Evolutionary conservation across 2,329 filamentous ascomycete species (phyloP).

Genomic region (Alternaria tenuissima): DNA sequence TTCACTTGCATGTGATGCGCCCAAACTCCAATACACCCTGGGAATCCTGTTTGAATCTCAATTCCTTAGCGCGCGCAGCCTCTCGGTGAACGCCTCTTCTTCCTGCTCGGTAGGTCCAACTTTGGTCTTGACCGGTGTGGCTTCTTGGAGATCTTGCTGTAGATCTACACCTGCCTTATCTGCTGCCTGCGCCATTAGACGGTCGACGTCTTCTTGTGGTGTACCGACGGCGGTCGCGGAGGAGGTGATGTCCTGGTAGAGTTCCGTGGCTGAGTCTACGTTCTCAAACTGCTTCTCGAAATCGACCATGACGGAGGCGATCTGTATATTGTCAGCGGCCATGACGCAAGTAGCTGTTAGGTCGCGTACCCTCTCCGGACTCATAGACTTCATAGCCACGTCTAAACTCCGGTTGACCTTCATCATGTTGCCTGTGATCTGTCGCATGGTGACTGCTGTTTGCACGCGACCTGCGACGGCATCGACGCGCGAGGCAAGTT

Average conservation of each 20-base stretch:
- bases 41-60: slow-evolving; percentile 14
- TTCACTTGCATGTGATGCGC: slow-evolving; percentile 6
- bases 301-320: slow-evolving; percentile 71
- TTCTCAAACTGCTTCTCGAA: slow-evolving; percentile 67
- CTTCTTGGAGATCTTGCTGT: slow-evolving; percentile 73
- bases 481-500: slow-evolving; percentile 66
- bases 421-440: slow-evolving; percentile 68
- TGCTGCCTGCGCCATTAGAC: slow-evolving; percentile 82
- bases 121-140: slow-evolving; percentile 64
- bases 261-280: slow-evolving; percentile 64
- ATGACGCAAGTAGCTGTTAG: neutral
- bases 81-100: slow-evolving; percentile 74
- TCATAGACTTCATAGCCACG: slow-evolving; percentile 69
- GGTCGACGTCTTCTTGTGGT: slow-evolving; percentile 85
- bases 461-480: slow-evolving; percentile 68
- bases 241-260: slow-evolving; percentile 86
- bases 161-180: slow-evolving; percentile 89
- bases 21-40: slow-evolving; percentile 5
- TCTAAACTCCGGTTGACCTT: slow-evolving; percentile 70
- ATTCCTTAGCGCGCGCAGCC: slow-evolving; percentile 63
- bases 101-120: slow-evolving; percentile 77
- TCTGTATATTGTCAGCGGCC: slow-evolving; percentile 52
- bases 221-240: slow-evolving; percentile 78
- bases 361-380: slow-evolving; percentile 64
- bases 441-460: slow-evolving; percentile 69